These are phyloP conservation scores for Geranium brycei DNA, from an alignment of 345 rosid species.

Conservation along the genomic window DNA sequence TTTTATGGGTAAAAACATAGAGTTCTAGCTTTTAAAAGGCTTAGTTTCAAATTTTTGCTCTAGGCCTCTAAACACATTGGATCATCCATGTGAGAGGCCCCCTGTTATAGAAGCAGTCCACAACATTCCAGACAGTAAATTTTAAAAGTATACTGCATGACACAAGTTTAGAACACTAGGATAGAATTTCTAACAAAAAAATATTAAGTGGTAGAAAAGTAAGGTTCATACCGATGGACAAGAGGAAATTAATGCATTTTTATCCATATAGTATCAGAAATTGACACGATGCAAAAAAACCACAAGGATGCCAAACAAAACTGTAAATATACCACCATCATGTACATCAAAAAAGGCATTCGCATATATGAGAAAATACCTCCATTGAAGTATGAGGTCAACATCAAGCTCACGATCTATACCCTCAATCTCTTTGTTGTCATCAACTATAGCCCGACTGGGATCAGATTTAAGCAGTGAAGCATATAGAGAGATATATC, in stretches of 20 bases:
- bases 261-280: not conserved
- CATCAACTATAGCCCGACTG: slow-evolving; percentile 49
- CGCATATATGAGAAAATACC: slow-evolving; percentile 28
- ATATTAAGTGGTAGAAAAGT: not conserved
- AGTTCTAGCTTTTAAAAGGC: too few species aligned
- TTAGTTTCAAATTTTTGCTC: too few species aligned
- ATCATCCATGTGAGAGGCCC: too few species aligned
- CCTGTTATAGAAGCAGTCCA: too few species aligned
- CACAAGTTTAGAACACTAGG: too few species aligned
- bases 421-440: slow-evolving; percentile 64
- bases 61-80: too few species aligned
- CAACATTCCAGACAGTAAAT: too few species aligned
- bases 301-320: not conserved
- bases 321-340: not conserved
- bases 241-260: not conserved
- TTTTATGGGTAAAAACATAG: too few species aligned
- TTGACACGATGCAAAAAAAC: not conserved
- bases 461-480: slow-evolving; percentile 74
- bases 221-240: not conserved
- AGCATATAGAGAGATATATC: slow-evolving; percentile 74
- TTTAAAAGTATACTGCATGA: too few species aligned
- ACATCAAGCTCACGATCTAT: slow-evolving; percentile 78
- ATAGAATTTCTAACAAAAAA: too few species aligned
- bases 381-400: slow-evolving; percentile 91
- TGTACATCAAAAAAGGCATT: not conserved